Base-by-base conservation (phyloP, 2,329 filamentous ascomycete genomes). In the Plectosphaerella plurivora region DNA sequence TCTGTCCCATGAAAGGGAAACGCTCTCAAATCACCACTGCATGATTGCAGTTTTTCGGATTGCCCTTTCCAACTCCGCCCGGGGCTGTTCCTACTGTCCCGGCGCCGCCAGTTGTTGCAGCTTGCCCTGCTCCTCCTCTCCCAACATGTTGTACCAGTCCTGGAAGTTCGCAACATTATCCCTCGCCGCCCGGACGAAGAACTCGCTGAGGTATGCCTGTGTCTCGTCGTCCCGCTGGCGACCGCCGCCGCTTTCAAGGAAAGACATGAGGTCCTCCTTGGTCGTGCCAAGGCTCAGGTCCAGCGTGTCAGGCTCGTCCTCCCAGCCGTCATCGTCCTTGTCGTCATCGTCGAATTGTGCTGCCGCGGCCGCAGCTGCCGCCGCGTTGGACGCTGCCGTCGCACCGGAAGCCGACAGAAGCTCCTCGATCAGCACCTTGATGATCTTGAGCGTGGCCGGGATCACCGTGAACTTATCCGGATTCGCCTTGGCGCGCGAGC, bases 401-500 rank as follows among this genome's bases (percentile, higher is more conserved):
- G 73, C 71, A 22, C 89, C 90, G 5, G 89, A 86, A 2, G 91
- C 90, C 0, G 89, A 91, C 6, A 89, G 77, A 3, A 99, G 82
- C 72, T 99, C 94, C 65, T 96, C 91, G 46, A 97, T 87, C 9
- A 99, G 82, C 4, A 97, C 87, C 75, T 99, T 99, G 70, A 97
- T 74, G 55, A 99, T 97, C 74, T 99, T 99, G 64, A 99, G 80
- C 2, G 90, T 86, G 0, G 92, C 92, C 0, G 92, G 84, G 53
- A 99, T 84, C 55, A 89, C 83, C 6, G 91, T 97, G 73, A 87
- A 97, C 66, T 88, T 86, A 66, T 97, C 92, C 15, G 94, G 94
- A 66, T 93, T 93, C 66, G 87, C 82, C 70, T 88, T 91, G 14
- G 94, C 86, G 61, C 92, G 89, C 49, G 92, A 97, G 55, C 94